Evolutionary conservation across 1,284 basidiomycete genomes (phyloP), one percentile per base, ranked within the genome.

Genomic region (Pseudozyma flocculosa): DNA sequence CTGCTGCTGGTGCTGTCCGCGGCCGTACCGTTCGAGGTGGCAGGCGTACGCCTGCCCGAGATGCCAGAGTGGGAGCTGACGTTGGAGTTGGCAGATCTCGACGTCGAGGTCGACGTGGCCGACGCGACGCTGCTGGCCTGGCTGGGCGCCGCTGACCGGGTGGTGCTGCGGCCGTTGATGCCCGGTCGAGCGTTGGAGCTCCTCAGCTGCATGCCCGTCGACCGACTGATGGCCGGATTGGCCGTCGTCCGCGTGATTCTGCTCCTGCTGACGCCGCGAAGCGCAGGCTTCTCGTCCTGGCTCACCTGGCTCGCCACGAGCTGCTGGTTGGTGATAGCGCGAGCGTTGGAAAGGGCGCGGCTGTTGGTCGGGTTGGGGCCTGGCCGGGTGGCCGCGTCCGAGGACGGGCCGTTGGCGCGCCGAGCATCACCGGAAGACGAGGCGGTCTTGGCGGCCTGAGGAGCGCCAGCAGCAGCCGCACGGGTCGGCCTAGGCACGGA

Each of bases 101-200:
- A 37, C 7, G 36, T 37, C 18, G 36, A 37, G 8, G 36, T 17
- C 15, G 36, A 37, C 14, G 36, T 17, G 17, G 36, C 18, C 18
- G 36, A 37, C 8, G 36, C 18, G 14, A 37, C 57, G 32, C 57
- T 60, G 30, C 62, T 57, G 9, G 62, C 62, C 21, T 54, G 50
- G 22, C 57, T 60, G 4, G 51, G 56, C 3, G 57, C 62, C 21
- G 54, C 58, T 15, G 62, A 13, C 18, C 46, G 38, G 34, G 36
- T 18, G 13, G 41, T 7, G 14, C 4, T 14, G 7, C 17, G 36
- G 29, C 19, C 43, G n/a, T 9, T 19, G 39, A 15, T 14, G 3
- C 37, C 15, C 23, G 44, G 9, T n/a, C 44, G 40, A 19, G 32
- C 32, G 34, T 30, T 13, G 15, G 8, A 3, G 32, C 41, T 21